A percentile compares a stretch with the other conserved stretches of the same genome.
These are phyloP conservation scores for Xylaria sp. DNA, from an alignment of 495 filamentous ascomycete species.

Conservation along the genomic window DNA sequence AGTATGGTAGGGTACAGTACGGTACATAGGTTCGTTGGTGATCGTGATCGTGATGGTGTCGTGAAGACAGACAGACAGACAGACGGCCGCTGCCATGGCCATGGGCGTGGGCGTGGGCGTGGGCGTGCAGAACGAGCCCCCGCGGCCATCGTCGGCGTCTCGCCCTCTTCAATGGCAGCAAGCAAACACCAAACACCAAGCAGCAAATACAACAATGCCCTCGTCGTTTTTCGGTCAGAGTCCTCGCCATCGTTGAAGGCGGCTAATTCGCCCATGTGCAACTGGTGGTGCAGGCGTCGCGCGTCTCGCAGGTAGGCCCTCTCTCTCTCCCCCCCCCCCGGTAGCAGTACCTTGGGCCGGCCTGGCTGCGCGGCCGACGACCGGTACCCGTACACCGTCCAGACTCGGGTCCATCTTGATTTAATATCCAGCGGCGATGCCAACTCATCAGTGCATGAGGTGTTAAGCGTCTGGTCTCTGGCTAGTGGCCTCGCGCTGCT, in stretches of 20 bases:
- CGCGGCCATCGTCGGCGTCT: constrained; percentile 22
- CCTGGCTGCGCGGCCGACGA: constrained; percentile 34
- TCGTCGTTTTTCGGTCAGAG: constrained; percentile 30
- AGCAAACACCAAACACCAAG: too few relatives aligned
- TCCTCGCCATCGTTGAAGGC: constrained; percentile 28
- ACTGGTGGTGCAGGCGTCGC: constrained; percentile 25
- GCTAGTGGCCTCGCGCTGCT: constrained; percentile 53
- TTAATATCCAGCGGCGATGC: constrained; percentile 76
- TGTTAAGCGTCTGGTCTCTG: constrained; percentile 61
- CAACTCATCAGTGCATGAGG: constrained; percentile 89
- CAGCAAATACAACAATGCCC: constrained; percentile 26
- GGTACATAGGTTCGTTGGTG: too few relatives aligned
- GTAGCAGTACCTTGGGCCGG: constrained; percentile 29
- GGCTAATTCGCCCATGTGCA: constrained; percentile 31
- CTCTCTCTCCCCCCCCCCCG: too few relatives aligned
- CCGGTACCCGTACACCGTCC: constrained; percentile 54
- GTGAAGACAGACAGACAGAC: constrained; percentile 2
- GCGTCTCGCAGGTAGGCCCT: constrained; percentile 2
- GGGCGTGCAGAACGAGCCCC: too few relatives aligned
- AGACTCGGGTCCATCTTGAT: constrained; percentile 60
- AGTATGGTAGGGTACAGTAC: too few relatives aligned
- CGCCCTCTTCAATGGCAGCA: constrained; percentile 15
- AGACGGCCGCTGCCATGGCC: neutral
- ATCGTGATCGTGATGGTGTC: constrained; percentile 3
- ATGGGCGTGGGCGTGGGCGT: too few relatives aligned